phyloP scores from a whole-genome alignment of 345 rosid genomes.

The Balakata baccata region DNA sequence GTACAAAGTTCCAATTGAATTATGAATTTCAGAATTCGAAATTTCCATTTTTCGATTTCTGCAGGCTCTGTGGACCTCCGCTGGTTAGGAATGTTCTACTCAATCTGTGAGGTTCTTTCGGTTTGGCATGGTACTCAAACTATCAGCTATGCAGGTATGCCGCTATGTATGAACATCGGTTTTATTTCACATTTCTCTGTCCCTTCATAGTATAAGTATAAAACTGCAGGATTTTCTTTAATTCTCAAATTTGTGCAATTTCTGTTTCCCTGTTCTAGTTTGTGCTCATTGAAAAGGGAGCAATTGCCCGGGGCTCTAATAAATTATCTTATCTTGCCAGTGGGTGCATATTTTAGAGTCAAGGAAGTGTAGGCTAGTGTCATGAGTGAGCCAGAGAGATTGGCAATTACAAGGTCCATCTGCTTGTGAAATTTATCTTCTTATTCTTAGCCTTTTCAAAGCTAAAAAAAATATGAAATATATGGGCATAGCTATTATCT shows the following conservation, averaged over 20 bases:
- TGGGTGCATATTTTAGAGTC: neutral
- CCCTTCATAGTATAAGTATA: no score
- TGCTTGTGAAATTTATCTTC: no score
- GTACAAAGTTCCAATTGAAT: neutral
- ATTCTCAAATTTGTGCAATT: neutral
- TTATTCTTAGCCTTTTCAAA: no score
- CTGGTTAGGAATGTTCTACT: slow-evolving; percentile 15
- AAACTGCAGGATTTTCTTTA: neutral
- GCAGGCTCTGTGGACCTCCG: slow-evolving; percentile 11
- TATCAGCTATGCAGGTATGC: slow-evolving; percentile 20
- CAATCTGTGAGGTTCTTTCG: slow-evolving; percentile 3
- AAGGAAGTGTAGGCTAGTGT: neutral
- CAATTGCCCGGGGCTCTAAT: neutral
- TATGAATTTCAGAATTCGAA: neutral
- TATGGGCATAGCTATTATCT: neutral
- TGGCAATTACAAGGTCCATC: no score
- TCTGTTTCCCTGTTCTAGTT: neutral
- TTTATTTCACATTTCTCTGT: neutral
- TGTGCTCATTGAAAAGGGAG: neutral
- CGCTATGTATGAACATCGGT: slow-evolving; percentile 13
- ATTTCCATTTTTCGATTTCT: neutral
- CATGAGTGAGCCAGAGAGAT: neutral
- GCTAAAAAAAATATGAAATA: neutral
- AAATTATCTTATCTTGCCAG: neutral
- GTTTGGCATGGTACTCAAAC: slow-evolving; percentile 15